Conservation (phyloP, 1,139 yeast genomes). For the Chernovozyma sophiae-reginae region DNA sequence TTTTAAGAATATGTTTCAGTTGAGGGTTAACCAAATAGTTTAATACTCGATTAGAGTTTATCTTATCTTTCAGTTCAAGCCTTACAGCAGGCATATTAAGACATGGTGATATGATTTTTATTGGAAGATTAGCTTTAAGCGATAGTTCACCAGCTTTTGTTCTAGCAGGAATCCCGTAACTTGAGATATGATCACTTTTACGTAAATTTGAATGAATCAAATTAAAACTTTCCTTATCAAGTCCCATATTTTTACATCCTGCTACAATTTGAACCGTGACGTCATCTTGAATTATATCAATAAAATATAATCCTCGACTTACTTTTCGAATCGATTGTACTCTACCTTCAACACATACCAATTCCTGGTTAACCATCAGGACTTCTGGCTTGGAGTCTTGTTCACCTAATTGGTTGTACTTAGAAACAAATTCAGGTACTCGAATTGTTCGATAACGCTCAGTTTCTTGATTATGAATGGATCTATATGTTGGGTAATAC, state of each 20-base stretch:
- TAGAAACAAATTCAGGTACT: conserved; percentile 3
- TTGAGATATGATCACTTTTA: conserved; percentile 68
- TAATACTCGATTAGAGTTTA: conserved; percentile 66
- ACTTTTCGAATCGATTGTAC: conserved; percentile 53
- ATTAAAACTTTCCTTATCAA: conserved; percentile 40
- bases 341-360: conserved; percentile 47
- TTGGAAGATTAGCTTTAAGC: conserved; percentile 49
- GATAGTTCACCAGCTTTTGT: conserved; percentile 81
- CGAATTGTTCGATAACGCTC: conserved; percentile 1
- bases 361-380: conserved; percentile 2
- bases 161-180: conserved; percentile 65
- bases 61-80: conserved; percentile 49
- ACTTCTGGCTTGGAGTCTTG: too few relatives aligned
- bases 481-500: conserved; percentile 5
- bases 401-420: too few relatives aligned
- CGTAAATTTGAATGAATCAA: conserved; percentile 42
- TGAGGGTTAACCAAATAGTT: conserved; percentile 63
- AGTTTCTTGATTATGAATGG: conserved; percentile 1
- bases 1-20: conserved; percentile 46
- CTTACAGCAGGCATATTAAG: conserved; percentile 59
- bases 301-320: conserved; percentile 63
- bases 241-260: conserved; percentile 44
- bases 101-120: conserved; percentile 61
- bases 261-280: conserved; percentile 57
- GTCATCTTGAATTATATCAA: conserved; percentile 63